Evolutionary conservation across 352 stramenopile species (phyloP).

Genomic region (Phytophthora cactorum): DNA sequence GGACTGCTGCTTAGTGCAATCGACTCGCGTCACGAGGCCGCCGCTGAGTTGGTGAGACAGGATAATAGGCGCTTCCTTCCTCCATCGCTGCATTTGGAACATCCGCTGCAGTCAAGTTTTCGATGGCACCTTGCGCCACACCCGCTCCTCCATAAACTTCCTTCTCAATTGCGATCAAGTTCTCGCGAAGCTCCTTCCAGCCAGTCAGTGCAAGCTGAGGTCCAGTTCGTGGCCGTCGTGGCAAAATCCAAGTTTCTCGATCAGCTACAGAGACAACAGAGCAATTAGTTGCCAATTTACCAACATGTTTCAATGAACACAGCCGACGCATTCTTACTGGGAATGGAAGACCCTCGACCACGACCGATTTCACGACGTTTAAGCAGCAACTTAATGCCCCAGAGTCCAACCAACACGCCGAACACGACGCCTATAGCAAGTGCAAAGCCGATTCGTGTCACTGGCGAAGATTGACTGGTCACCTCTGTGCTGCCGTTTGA

Average conservation of each 20-base stretch:
- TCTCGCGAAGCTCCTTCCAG: constrained; percentile 61
- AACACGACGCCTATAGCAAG: constrained; percentile 24
- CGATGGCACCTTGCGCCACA: not conserved
- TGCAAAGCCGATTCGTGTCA: constrained; percentile 28
- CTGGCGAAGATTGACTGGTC: constrained; percentile 10
- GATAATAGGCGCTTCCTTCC: constrained; percentile 40
- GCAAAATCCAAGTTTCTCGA: constrained; percentile 26
- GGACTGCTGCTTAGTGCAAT: constrained; percentile 12
- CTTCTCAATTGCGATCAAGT: constrained; percentile 49
- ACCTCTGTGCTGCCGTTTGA: constrained; percentile 1
- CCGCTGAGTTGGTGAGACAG: constrained; percentile 32
- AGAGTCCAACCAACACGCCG: constrained; percentile 25
- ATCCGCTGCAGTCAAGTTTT: constrained; percentile 7
- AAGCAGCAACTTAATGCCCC: constrained; percentile 26
- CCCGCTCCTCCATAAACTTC: constrained; percentile 13
- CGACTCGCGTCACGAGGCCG: not conserved
- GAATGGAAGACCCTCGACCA: constrained; percentile 10
- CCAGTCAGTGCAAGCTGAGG: constrained; percentile 44
- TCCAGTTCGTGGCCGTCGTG: constrained; percentile 23
- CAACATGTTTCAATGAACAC: not conserved
- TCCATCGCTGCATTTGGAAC: constrained; percentile 34
- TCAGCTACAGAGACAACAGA: constrained; percentile 10
- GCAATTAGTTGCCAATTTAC: not conserved
- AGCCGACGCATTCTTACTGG: constrained; percentile 14
- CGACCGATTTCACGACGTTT: constrained; percentile 11